Evolutionary conservation across 805 yeast species (phyloP), one percentile per base, ranked within the genome.

Genomic region (Metschnikowia gelsemii): DNA sequence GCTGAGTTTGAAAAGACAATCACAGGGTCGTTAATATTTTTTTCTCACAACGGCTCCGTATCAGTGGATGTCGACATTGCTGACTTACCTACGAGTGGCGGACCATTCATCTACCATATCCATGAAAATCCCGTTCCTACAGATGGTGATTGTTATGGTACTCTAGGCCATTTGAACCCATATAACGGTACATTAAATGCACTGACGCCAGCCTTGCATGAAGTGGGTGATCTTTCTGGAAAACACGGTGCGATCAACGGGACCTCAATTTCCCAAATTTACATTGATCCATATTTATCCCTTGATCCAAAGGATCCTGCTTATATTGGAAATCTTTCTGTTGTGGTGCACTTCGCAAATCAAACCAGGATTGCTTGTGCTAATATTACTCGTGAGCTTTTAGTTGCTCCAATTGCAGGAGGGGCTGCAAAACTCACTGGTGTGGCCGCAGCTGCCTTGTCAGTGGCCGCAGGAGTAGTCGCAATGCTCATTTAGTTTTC

Each of bases 401-500:
- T 11, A 29, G 3, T n/a, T 13, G 38, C 40, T n/a, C 28, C 32
- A 8, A 17, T 22, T 16, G n/a, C 40, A 3, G 29, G 22, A 8
- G 42, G 42, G 23, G 49, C 39, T 6, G 35, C 38, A 8, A 23
- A 32, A 18, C 22, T 31, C 19, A 11, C 31, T 12, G 45, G 41
- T 11, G 9, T 8, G 8, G 14, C 13, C 16, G 40, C 31, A 6
- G 21, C 8, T 13, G 43, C 38, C 9, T 22, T 46, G 33, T 44
- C 50, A 11, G 34, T 46, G 40, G 47, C 49, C 21, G 52, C 46
- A 8, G 51, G 45, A n/a, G 42, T 38, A 5, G 49, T 41, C 3
- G 51, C 47, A 17, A 25, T 45, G 32, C 35, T 45, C 34, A 33
- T 46, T 30, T 46, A 28, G 24, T 8, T n/a, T n/a, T n/a, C n/a